Base-by-base conservation (phyloP, 2,329 filamentous ascomycete genomes). In the Ophiocordyceps camponoti-leonardi region DNA sequence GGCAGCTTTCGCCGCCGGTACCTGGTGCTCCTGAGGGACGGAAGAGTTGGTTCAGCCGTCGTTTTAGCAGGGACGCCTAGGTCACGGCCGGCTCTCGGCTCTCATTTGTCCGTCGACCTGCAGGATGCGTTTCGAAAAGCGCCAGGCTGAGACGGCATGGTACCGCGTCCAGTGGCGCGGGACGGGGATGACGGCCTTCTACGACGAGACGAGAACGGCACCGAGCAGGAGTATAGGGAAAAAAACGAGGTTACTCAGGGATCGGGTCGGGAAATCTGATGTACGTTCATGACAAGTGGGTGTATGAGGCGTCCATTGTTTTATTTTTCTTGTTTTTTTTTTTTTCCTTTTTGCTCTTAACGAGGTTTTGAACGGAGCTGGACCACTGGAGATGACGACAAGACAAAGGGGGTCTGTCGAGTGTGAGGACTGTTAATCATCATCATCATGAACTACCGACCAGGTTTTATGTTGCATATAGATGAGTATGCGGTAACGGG, bases 11-110 rank as follows among this genome's bases (percentile, higher is more conserved):
- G 30, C 23, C 48, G n/a, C 42, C 47, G 42, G 48, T 31, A 18
- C 46, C 42, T 10, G 45, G 41, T 14, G 46, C 20, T 8, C 57
- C 58, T 13, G 82, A 87, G 49, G 94, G 94, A 71, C 74, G 84
- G 51, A 88, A 87, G 72, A 92, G 87, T 59, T 94, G 88, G 86
- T 80, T 96, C 56, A 78, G 83, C 58, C 77, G 79, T 54, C 74
- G 80, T 46, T 92, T 94, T 62, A 92, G 83, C 70, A 87, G 72
- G 58, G 63, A 41, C 28, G 41, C 46, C 43, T 52, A 49, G 44
- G 33, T 37, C 14, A 37, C 33, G 33, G 14, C 33, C 33, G 16
- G 33, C 6, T 33, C 16, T 16, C 31, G 31, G 11, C 31, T 37
- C 33, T 37, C 33, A 37, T 37, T 37, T n/a, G 33, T 16, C n/a